These are phyloP conservation scores for Aspergillus conjunctus DNA, from an alignment of 495 filamentous ascomycete species.

Conservation along the genomic window DNA sequence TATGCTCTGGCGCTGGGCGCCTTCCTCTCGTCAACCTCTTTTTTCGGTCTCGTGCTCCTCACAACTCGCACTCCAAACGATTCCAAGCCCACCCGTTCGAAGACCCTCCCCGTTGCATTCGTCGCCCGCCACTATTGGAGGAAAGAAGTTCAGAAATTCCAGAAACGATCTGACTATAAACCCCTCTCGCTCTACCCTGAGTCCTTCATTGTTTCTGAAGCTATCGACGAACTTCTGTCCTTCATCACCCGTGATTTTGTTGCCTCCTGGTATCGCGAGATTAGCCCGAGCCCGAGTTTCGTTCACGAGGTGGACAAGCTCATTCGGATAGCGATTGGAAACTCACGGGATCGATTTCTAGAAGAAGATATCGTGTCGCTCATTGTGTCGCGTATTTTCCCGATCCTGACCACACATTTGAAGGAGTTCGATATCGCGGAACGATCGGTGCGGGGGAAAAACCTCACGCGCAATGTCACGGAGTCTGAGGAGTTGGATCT, in stretches of 20 bases:
- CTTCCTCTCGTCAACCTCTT: slow-evolving; percentile 53
- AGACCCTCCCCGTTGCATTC: slow-evolving; percentile 56
- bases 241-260: slow-evolving; percentile 84
- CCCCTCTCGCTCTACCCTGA: slow-evolving; percentile 69
- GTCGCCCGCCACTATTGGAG: slow-evolving; percentile 65
- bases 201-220: slow-evolving; percentile 77
- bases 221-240: slow-evolving; percentile 77
- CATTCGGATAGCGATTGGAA: slow-evolving; percentile 72
- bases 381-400: slow-evolving; percentile 77
- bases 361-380: slow-evolving; percentile 78
- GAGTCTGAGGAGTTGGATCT: slow-evolving; percentile 95
- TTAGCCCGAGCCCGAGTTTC: slow-evolving; percentile 80
- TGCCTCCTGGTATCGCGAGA: slow-evolving; percentile 81
- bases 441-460: slow-evolving; percentile 78
- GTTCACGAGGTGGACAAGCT: slow-evolving; percentile 79
- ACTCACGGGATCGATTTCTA: slow-evolving; percentile 67
- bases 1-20: slow-evolving; percentile 75
- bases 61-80: slow-evolving; percentile 55
- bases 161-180: slow-evolving; percentile 50
- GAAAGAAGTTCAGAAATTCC: slow-evolving; percentile 64
- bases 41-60: slow-evolving; percentile 59
- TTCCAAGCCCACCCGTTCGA: slow-evolving; percentile 31
- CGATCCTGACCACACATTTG: slow-evolving; percentile 88
- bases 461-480: slow-evolving; percentile 85
- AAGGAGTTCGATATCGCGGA: slow-evolving; percentile 91